These are phyloP conservation scores for Stephania japonica DNA, from an alignment of 164 flowering plant genomes.

Conservation along the genomic window DNA sequence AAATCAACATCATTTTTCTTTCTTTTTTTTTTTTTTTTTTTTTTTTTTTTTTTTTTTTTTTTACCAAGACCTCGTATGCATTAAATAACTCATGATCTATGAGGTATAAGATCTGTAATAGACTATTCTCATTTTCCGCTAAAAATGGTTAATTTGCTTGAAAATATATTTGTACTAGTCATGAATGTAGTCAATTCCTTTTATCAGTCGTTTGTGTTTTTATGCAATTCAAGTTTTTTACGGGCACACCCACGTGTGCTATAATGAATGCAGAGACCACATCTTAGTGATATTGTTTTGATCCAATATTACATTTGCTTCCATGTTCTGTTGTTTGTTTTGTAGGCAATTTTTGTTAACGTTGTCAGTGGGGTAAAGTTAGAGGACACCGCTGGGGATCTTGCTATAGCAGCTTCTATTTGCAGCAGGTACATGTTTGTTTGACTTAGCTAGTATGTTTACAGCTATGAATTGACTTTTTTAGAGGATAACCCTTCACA, in stretches of 20 bases:
- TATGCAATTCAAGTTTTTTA: background rate
- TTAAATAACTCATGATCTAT: too few species aligned
- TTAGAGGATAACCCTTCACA: background rate
- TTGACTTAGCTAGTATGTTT: background rate
- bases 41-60: too few species aligned
- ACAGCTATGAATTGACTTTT: background rate
- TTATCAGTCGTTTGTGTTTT: too few species aligned
- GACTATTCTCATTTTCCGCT: too few species aligned
- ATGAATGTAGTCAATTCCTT: too few species aligned
- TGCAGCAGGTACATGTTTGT: conserved; percentile 74
- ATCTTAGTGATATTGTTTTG: background rate
- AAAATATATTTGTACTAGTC: too few species aligned
- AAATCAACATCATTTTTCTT: too few species aligned
- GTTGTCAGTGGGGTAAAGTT: conserved; percentile 75
- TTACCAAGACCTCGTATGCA: too few species aligned
- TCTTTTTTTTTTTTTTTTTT: too few species aligned
- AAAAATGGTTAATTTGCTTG: too few species aligned
- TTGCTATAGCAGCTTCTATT: conserved; percentile 93
- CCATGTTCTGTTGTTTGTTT: conserved; percentile 3
- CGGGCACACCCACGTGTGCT: background rate
- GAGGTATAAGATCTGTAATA: too few species aligned
- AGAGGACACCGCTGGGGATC: conserved; percentile 89
- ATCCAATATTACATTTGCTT: background rate
- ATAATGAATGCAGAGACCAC: background rate
- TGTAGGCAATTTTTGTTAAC: conserved; percentile 70